Conservation (phyloP, 306 rosid species). For the Vicia villosa region DNA sequence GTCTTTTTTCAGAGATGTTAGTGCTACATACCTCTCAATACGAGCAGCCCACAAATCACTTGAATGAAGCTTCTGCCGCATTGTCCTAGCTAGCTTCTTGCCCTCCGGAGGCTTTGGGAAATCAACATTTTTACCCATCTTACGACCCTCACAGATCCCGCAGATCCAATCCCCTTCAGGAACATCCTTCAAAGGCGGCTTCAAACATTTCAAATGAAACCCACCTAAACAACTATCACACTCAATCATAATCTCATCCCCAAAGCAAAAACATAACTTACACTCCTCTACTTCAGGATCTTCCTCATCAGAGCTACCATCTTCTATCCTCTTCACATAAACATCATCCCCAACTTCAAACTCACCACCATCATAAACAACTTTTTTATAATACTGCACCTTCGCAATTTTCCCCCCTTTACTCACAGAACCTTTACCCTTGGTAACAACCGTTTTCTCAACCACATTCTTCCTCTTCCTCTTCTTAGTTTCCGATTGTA, state of each 20-base stretch:
- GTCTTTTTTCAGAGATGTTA: no score
- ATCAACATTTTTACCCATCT: slow-evolving; percentile 56
- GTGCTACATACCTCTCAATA: slow-evolving; percentile 61
- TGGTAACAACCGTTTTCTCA: slow-evolving; percentile 46
- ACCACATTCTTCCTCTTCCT: slow-evolving; percentile 49
- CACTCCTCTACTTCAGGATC: slow-evolving; percentile 76
- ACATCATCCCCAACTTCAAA: slow-evolving; percentile 78
- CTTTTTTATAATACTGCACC: slow-evolving; percentile 60
- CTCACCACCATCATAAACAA: slow-evolving; percentile 80
- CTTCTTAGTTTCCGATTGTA: slow-evolving; percentile 49
- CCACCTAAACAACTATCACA: slow-evolving; percentile 92
- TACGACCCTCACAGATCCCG: slow-evolving; percentile 67
- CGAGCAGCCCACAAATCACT: slow-evolving; percentile 88
- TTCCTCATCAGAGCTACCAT: slow-evolving; percentile 64
- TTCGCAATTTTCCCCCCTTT: slow-evolving; percentile 20
- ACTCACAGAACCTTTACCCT: slow-evolving; percentile 47
- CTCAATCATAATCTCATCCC: slow-evolving; percentile 72
- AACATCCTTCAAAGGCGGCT: slow-evolving; percentile 72
- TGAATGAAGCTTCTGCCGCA: slow-evolving; percentile 85
- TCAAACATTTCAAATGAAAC: slow-evolving; percentile 86
- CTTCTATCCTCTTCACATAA: slow-evolving; percentile 83
- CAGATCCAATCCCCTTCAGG: slow-evolving; percentile 94
- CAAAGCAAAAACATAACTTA: slow-evolving; percentile 64
- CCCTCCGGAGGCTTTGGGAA: slow-evolving; percentile 69
- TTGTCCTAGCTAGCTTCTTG: slow-evolving; percentile 64